A percentile compares a stretch with the other conserved stretches of the same genome.
Conservation (phyloP, 1,284 basidiomycete genomes). For the Golubevia pallescens region DNA sequence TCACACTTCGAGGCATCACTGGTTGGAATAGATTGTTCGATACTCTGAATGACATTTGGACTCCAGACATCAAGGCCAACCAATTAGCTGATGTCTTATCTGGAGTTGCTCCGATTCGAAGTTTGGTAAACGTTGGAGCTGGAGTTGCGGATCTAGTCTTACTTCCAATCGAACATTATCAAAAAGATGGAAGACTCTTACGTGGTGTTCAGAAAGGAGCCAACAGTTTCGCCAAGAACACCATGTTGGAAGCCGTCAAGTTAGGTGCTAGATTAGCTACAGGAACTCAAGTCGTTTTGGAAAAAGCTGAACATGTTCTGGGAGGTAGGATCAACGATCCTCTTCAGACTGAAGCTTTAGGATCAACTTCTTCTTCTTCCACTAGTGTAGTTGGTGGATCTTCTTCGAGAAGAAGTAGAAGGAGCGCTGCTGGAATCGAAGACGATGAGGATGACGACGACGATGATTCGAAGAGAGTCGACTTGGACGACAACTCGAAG, state of each 20-base stretch:
- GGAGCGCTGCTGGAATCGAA: no score
- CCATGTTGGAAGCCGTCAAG: conserved; percentile 91
- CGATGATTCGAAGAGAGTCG: conserved; percentile 39
- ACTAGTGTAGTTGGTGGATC: no score
- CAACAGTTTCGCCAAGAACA: conserved; percentile 87
- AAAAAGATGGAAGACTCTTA: conserved; percentile 91
- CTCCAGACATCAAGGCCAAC: conserved; percentile 97
- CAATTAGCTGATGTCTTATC: conserved; percentile 96
- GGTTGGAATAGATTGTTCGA: conserved; percentile 88
- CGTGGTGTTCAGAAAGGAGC: conserved; percentile 93
- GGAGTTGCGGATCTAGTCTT: conserved; percentile 94
- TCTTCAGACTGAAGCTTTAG: conserved; percentile 75
- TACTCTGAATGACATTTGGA: conserved; percentile 94
- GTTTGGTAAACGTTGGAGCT: conserved; percentile 90
- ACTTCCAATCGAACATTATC: conserved; percentile 94
- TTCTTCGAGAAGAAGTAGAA: no score
- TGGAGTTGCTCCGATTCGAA: conserved; percentile 89
- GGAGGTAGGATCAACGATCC: conserved; percentile 73
- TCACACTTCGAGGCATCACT: conserved; percentile 85
- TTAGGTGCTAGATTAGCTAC: conserved; percentile 93
- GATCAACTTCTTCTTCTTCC: no score
- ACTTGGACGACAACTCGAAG: conserved; percentile 6
- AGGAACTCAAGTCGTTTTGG: conserved; percentile 94
- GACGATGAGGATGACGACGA: conserved; percentile 33
- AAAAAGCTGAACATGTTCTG: conserved; percentile 90